Evolutionary conservation across 1,139 yeast species (phyloP).

Genomic region (Geotrichum carabidarum): DNA sequence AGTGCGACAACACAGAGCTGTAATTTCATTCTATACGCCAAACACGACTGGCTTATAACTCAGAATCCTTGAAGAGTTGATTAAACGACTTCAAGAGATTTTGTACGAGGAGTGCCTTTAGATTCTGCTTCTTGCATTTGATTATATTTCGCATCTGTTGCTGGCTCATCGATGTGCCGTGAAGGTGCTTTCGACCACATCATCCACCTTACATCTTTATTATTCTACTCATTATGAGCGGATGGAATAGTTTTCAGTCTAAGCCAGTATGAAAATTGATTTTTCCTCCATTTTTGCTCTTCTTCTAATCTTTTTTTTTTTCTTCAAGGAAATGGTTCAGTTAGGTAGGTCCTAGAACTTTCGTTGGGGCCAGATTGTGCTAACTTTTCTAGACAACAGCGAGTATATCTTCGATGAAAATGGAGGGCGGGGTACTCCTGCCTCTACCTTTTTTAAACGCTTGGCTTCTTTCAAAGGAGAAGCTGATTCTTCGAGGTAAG

Average conservation of each 20-base stretch:
- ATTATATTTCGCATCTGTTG: too few species aligned
- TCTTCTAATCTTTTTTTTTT: not conserved
- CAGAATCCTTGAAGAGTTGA: too few species aligned
- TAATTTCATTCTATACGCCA: not conserved
- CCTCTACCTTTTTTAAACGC: slow-evolving; percentile 54
- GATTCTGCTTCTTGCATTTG: too few species aligned
- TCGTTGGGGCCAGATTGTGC: not conserved
- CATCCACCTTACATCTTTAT: not conserved
- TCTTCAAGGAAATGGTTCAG: slow-evolving; percentile 51
- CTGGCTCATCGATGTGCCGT: not conserved
- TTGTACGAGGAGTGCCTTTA: too few species aligned
- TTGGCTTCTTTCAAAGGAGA: slow-evolving; percentile 37
- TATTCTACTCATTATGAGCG: not conserved
- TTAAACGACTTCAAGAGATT: too few species aligned
- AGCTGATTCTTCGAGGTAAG: slow-evolving; percentile 12
- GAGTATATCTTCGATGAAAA: slow-evolving; percentile 64
- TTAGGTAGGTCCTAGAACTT: slow-evolving; percentile 39
- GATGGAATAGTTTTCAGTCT: slow-evolving; percentile 7
- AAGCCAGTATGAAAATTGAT: slow-evolving; percentile 2
- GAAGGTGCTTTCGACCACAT: not conserved
- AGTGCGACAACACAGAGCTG: slow-evolving; percentile 5
- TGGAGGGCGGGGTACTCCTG: slow-evolving; percentile 62
- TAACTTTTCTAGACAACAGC: slow-evolving; percentile 37
- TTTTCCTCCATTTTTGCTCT: not conserved
- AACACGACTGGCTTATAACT: not conserved